phyloP scores from a whole-genome alignment of 495 filamentous ascomycete species.

The Hyaloscypha finlandica region DNA sequence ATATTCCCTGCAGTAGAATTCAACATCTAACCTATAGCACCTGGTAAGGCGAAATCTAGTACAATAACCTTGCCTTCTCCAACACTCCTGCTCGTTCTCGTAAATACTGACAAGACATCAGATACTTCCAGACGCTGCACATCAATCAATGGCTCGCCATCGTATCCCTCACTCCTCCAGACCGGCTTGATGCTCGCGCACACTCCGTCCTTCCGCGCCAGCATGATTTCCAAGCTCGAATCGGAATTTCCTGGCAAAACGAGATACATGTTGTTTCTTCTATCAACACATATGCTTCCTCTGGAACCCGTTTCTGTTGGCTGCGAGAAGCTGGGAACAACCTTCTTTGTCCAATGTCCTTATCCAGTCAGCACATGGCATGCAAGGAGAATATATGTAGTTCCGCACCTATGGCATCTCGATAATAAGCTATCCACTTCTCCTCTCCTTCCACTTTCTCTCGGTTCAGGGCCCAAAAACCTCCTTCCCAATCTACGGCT shows the following conservation, averaged over 20 bases:
- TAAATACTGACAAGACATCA: constrained; percentile 27
- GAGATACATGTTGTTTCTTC: constrained; percentile 20
- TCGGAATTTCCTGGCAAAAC: constrained; percentile 28
- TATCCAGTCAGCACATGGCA: background rate
- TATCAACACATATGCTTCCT: constrained; percentile 27
- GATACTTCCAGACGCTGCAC: constrained; percentile 18
- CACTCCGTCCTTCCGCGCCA: background rate
- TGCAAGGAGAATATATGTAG: background rate
- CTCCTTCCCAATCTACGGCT: constrained; percentile 21
- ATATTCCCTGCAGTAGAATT: background rate
- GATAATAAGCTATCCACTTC: constrained; percentile 27
- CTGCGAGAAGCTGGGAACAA: constrained; percentile 9
- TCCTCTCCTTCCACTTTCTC: constrained; percentile 18
- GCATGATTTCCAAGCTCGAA: constrained; percentile 21
- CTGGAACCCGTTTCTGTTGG: constrained; percentile 24
- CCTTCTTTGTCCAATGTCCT: constrained; percentile 22
- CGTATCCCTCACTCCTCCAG: constrained; percentile 25
- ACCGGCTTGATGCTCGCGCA: constrained; percentile 6
- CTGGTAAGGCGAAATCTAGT: constrained; percentile 20
- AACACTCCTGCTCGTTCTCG: constrained; percentile 10
- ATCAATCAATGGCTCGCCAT: constrained; percentile 29
- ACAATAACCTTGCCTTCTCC: constrained; percentile 21
- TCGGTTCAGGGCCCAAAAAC: constrained; percentile 26
- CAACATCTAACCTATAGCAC: background rate
- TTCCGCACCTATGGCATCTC: constrained; percentile 18